Percentiles rank a stretch among this genome's conserved stretches.
phyloP scores from a whole-genome alignment of 2,329 filamentous ascomycete species.

The Colletotrichum costaricense region DNA sequence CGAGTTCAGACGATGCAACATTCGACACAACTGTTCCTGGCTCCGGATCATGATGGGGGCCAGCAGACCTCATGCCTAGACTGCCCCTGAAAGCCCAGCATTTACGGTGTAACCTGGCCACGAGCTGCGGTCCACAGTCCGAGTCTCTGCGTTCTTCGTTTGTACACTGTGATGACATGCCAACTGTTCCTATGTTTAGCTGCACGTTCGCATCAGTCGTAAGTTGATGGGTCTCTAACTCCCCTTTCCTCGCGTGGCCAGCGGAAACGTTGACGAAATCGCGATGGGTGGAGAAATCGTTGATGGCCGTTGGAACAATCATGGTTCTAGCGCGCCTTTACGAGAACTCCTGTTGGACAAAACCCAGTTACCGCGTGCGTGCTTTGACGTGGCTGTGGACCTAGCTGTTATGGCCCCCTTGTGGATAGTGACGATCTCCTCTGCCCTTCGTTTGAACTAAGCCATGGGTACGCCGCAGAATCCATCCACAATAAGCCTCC shows the following conservation, averaged over 20 bases:
- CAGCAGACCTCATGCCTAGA: too few relatives aligned
- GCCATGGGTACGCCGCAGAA: slow-evolving; percentile 18
- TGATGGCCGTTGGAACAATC: neutral
- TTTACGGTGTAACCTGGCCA: too few relatives aligned
- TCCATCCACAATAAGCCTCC: neutral
- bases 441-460: slow-evolving; percentile 6
- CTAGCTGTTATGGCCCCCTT: slow-evolving; percentile 2
- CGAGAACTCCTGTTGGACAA: neutral
- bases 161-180: neutral
- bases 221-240: neutral
- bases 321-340: neutral
- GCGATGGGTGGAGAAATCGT: neutral
- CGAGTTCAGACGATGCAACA: too few relatives aligned
- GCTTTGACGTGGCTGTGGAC: slow-evolving; percentile 7
- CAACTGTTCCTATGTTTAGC: too few relatives aligned
- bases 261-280: neutral
- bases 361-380: neutral
- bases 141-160: too few relatives aligned
- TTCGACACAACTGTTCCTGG: too few relatives aligned
- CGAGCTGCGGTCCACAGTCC: too few relatives aligned
- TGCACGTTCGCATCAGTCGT: neutral
- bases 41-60: too few relatives aligned
- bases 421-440: slow-evolving; percentile 3
- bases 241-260: neutral
- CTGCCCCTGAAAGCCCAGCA: too few relatives aligned